Base-by-base conservation (phyloP, 371 early-diverging fungal species). In the Mucor indicus region DNA sequence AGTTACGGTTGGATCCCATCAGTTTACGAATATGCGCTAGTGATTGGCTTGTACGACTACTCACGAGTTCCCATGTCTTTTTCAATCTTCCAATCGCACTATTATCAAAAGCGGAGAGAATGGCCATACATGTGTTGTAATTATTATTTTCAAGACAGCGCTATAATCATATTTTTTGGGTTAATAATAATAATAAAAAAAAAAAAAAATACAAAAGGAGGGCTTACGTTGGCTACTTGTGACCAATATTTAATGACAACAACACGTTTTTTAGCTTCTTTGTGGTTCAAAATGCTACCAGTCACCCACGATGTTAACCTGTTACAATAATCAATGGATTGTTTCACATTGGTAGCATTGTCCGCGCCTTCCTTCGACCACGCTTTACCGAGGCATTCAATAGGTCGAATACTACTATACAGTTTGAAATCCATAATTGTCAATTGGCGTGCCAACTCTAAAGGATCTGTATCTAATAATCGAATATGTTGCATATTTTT, bases 361-460 rank as follows among this genome's bases (percentile, higher is more conserved):
- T 75, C 79, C 23, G 73, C 74, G 57, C 75, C 86, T 60, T 87
- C 76, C 40, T 81, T 64, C 48, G 86, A 80, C 96, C 96, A 97
- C 6, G 90, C 91, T 58, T 95, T 92, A 52, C 85, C 81, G 30
- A 97, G 61, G 49, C 91, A 89, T 68, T 97, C 98, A 38, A 84
- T 75, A 3, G 92, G 89, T 31, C 82, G 76, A 47, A 97, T 91
- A 44, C 80, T 80, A 67, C 80, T 83, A 62, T 90, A 96, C 10
- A 86, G 42, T 25, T 78, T 81, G 15, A 83, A 86, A 55, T 95
- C 93, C 48, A 94, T 82, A 38, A 97, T 69, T 1, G 94, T 95
- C 44, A 98, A 61, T 64, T 98, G 98, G 10, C 98, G 78, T 1
- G 96, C 96, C 22, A 97, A 50, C 63, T 98, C 98, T 17, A 92